A percentile compares a stretch with the other conserved stretches of the same genome.
Conservation (phyloP, 1,284 basidiomycete genomes). For the Apiotrichum sp. region DNA sequence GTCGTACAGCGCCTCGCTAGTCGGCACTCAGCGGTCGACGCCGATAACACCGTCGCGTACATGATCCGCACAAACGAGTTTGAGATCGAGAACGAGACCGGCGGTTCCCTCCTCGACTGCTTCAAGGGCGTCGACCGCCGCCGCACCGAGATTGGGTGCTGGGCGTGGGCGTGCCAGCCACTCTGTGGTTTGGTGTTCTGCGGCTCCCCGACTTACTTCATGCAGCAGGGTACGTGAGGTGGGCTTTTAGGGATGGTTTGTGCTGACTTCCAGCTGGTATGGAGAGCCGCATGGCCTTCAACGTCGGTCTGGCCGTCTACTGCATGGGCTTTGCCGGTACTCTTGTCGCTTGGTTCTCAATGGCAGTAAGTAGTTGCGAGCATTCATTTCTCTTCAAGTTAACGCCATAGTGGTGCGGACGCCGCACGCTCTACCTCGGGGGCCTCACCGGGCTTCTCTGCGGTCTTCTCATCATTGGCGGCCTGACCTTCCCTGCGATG, state of each 20-base stretch:
- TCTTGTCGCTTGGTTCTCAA: constrained; percentile 39
- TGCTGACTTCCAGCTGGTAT: constrained; percentile 8
- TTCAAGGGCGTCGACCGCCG: constrained; percentile 25
- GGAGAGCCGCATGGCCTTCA: constrained; percentile 6
- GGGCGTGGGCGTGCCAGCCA: constrained; percentile 18
- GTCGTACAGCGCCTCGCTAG: constrained; percentile 19
- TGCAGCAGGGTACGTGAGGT: too few species aligned
- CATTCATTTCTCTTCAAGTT: constrained; percentile 48
- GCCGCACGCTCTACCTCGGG: background rate
- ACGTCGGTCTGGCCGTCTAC: constrained; percentile 40
- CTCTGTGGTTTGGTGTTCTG: constrained; percentile 17
- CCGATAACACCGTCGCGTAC: constrained; percentile 34
- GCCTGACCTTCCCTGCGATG: constrained; percentile 13
- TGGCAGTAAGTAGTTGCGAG: constrained; percentile 29
- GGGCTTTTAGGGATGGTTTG: too few species aligned
- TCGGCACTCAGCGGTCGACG: constrained; percentile 15
- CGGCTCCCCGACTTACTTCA: too few species aligned
- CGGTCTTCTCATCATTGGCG: constrained; percentile 48
- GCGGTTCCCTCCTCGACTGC: constrained; percentile 24
- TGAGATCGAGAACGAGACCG: constrained; percentile 19
- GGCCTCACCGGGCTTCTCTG: too few species aligned
- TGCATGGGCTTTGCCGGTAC: constrained; percentile 45
- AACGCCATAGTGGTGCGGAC: constrained; percentile 45
- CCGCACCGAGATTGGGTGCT: constrained; percentile 15
- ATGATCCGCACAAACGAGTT: constrained; percentile 45